Evolutionary conservation across 83 land plant genomes (phyloP).

Genomic region (Isoetes engelmannii): DNA sequence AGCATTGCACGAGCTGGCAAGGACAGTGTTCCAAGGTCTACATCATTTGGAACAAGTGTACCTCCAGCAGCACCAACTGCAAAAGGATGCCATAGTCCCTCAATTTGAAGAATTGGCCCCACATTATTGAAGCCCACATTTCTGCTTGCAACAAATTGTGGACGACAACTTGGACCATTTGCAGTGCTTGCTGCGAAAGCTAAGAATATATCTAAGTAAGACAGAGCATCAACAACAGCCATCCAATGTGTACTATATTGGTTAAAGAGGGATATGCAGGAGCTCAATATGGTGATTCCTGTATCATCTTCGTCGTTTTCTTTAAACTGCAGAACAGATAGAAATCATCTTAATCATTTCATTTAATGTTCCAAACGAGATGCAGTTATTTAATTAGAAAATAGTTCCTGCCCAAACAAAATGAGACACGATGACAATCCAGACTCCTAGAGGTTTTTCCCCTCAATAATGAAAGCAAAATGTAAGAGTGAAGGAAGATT

Average conservation of each 20-base stretch:
- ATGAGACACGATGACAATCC: too few species aligned
- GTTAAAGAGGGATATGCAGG: constrained; percentile 46
- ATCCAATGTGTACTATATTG: constrained; percentile 49
- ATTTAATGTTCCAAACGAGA: neutral
- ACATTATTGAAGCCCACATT: constrained; percentile 6
- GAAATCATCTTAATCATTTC: neutral
- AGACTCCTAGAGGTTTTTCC: neutral
- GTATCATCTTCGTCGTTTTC: constrained; percentile 49
- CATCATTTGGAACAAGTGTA: constrained; percentile 58
- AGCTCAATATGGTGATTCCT: constrained; percentile 16
- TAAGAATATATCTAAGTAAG: constrained; percentile 60
- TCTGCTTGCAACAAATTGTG: constrained; percentile 33
- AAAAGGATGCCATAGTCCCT: constrained; percentile 95
- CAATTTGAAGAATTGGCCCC: constrained; percentile 53
- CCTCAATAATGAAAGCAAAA: too few species aligned
- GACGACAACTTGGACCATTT: constrained; percentile 58
- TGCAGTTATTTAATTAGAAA: neutral
- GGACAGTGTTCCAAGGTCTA: constrained; percentile 50
- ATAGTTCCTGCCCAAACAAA: neutral
- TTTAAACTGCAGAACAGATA: constrained; percentile 35
- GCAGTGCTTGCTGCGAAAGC: constrained; percentile 60
- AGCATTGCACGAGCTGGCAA: constrained; percentile 44
- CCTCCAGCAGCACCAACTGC: constrained; percentile 53
- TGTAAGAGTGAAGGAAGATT: too few species aligned
- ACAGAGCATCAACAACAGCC: constrained; percentile 45